Conservation (phyloP, 2,329 filamentous ascomycete species). For the Hypoxylon sp. region DNA sequence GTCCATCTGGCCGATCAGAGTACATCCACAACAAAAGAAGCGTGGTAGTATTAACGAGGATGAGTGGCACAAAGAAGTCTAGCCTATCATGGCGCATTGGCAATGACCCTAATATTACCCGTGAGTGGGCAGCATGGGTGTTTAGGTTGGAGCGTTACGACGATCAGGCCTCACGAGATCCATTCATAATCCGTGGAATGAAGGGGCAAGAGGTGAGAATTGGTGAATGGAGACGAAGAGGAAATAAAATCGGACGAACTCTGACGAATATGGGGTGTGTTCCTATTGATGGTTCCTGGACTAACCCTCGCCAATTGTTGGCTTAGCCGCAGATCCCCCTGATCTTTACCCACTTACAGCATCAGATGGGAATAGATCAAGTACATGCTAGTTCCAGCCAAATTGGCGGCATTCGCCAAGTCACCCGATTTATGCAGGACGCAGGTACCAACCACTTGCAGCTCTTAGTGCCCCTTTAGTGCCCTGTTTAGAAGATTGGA, state of each 20-base stretch:
- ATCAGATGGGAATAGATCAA: constrained; percentile 21
- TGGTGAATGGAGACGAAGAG: constrained; percentile 9
- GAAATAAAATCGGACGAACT: constrained; percentile 34
- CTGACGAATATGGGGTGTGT: constrained; percentile 32
- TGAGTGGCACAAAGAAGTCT: constrained; percentile 18
- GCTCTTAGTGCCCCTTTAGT: constrained; percentile 1
- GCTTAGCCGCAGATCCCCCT: constrained; percentile 46
- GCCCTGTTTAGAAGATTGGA: constrained; percentile 15
- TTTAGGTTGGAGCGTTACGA: constrained; percentile 26
- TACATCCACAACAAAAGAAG: constrained; percentile 32
- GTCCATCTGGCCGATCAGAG: constrained; percentile 41
- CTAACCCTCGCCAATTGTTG: constrained; percentile 15
- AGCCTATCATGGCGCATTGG: constrained; percentile 32
- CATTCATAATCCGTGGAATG: constrained; percentile 35
- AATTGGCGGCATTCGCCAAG: constrained; percentile 35
- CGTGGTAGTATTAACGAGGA: constrained; percentile 40
- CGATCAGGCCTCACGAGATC: constrained; percentile 27
- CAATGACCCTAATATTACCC: constrained; percentile 34
- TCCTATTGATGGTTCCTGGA: constrained; percentile 38
- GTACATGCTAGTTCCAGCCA: constrained; percentile 25
- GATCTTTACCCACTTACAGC: constrained; percentile 35
- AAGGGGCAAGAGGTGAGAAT: constrained; percentile 24
- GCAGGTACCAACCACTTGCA: constrained; percentile 45
- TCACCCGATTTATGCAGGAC: constrained; percentile 43
- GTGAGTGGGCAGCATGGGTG: constrained; percentile 19